Percentiles rank a stretch among this genome's conserved stretches.
phyloP scores from a whole-genome alignment of 179 eudicot species.

The Heliamphora pulchella region DNA sequence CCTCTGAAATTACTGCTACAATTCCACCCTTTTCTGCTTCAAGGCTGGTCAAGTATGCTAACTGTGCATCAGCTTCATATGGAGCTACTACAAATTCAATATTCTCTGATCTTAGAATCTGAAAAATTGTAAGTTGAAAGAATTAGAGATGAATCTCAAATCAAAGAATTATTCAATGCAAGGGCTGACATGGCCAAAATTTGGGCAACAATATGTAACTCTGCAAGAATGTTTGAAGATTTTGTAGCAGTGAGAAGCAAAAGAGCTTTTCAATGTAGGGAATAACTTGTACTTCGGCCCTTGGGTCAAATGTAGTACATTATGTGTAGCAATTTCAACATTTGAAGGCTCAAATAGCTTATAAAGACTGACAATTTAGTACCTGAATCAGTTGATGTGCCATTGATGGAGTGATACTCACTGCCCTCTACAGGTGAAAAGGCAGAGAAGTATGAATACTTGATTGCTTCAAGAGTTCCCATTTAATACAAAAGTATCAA shows the following conservation, averaged over 20 bases:
- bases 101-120: constrained; percentile 57
- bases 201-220: background rate
- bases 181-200: background rate
- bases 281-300: background rate
- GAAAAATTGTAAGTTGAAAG: background rate
- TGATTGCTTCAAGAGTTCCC: background rate
- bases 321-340: no score
- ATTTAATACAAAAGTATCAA: background rate
- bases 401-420: constrained; percentile 65
- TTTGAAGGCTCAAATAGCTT: constrained; percentile 9
- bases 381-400: constrained; percentile 75
- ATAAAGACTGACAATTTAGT: constrained; percentile 2
- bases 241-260: background rate
- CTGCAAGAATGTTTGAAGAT: background rate
- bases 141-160: background rate
- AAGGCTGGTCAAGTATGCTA: constrained; percentile 57
- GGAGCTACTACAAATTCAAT: constrained; percentile 76
- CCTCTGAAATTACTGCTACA: constrained; percentile 65
- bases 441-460: constrained; percentile 1
- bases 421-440: constrained; percentile 48
- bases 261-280: background rate
- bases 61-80: constrained; percentile 85
- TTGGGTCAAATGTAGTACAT: background rate
- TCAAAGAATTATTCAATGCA: background rate
- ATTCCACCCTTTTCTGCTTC: constrained; percentile 55